phyloP scores from a whole-genome alignment of 176 grass and related monocot species.

The Oryza meridionalis region DNA sequence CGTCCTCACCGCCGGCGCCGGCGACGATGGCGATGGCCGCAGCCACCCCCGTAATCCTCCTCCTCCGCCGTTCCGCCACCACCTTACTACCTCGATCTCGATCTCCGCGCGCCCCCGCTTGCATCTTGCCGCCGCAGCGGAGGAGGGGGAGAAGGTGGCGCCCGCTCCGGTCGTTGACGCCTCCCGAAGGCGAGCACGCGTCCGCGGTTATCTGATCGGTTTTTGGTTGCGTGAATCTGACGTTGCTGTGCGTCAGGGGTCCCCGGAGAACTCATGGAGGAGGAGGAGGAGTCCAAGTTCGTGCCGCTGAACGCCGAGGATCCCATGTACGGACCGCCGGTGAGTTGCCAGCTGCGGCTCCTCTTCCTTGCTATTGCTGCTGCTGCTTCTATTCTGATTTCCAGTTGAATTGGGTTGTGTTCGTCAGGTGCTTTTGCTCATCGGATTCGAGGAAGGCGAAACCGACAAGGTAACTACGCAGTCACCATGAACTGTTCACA shows the following conservation, averaged over 20 bases:
- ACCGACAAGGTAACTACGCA: conserved; percentile 54
- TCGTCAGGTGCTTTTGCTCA: conserved; percentile 73
- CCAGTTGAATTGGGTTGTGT: background rate
- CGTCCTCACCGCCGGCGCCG: conserved; percentile 30
- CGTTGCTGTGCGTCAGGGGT: too few species aligned
- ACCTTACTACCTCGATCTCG: accelerated
- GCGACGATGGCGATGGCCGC: conserved; percentile 32
- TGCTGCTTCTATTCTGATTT: background rate
- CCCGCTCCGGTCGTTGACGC: conserved; percentile 33
- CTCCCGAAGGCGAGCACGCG: conserved; percentile 35
- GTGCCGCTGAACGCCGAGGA: conserved; percentile 83
- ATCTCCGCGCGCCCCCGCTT: background rate
- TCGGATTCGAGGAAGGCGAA: conserved; percentile 82
- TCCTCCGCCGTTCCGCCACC: background rate
- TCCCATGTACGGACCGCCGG: conserved; percentile 80
- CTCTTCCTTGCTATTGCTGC: background rate
- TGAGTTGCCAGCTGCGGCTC: conserved; percentile 43
- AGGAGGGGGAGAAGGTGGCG: conserved; percentile 14
- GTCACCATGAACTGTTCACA: background rate
- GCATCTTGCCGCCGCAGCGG: background rate
- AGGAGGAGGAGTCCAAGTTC: conserved; percentile 91
- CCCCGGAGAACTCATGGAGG: conserved; percentile 66
- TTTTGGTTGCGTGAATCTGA: background rate
- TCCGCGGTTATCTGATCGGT: background rate
- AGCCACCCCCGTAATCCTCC: conserved; percentile 25